These are phyloP conservation scores for Metschnikowia dekortorum DNA, from an alignment of 805 yeast genomes.

Conservation along the genomic window DNA sequence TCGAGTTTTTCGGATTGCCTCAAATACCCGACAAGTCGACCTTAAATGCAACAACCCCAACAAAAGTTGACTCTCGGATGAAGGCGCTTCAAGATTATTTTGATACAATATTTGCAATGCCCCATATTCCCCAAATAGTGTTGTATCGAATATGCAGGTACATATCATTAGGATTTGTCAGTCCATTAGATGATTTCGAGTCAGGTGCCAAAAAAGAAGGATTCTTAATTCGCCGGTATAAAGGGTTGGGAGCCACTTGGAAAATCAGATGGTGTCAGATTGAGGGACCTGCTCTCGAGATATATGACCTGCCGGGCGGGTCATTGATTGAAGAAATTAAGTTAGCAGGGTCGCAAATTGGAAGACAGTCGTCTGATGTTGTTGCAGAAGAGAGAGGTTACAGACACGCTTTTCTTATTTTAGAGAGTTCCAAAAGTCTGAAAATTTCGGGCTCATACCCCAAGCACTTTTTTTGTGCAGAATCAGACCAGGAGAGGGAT, in stretches of 20 bases:
- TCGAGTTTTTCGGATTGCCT: constrained; percentile 53
- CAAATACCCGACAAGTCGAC: constrained; percentile 58
- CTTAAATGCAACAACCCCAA: constrained; percentile 59
- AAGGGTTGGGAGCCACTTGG: constrained; percentile 64
- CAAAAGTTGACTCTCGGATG: constrained; percentile 59
- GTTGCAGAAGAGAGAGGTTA: constrained; percentile 46
- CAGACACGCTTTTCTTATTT: constrained; percentile 56
- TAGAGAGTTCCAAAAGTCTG: constrained; percentile 41
- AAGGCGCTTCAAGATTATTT: constrained; percentile 56
- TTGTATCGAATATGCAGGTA: constrained; percentile 56
- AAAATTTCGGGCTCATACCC: constrained; percentile 33
- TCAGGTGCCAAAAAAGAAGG: constrained; percentile 62
- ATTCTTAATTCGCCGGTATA: constrained; percentile 56
- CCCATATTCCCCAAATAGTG: constrained; percentile 52
- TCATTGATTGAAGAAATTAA: constrained; percentile 48
- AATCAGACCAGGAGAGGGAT: constrained; percentile 71
- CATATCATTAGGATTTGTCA: constrained; percentile 62
- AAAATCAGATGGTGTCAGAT: constrained; percentile 64
- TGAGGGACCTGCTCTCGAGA: constrained; percentile 53
- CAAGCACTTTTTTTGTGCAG: constrained; percentile 71
- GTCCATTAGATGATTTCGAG: constrained; percentile 50
- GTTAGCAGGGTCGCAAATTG: constrained; percentile 50
- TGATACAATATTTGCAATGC: constrained; percentile 49
- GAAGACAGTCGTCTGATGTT: constrained; percentile 43
- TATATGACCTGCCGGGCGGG: constrained; percentile 57